Evolutionary conservation across 2,329 filamentous ascomycete species (phyloP), one percentile per base, ranked within the genome.

Genomic region (Scedosporium aurantiacum): DNA sequence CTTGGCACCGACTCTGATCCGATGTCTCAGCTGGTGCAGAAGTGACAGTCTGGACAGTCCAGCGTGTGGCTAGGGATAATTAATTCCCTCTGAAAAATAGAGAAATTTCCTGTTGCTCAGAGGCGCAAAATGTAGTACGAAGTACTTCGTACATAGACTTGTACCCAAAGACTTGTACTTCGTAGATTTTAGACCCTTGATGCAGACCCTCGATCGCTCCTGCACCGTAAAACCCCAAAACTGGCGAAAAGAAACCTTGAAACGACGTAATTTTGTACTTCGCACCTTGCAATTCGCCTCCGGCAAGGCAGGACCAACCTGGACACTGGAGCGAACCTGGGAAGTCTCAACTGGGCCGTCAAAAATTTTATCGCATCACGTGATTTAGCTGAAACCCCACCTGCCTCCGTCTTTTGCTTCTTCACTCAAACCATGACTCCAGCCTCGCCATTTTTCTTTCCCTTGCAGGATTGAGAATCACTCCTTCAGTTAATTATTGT

Each of bases 401-500:
- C 43, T 45, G 41, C 32, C 41, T 43, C 23, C 40, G 37, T 47
- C 43, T 23, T 21, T 37, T n/a, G 32, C 25, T 55, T 21, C 14
- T 25, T 55, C 45, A 7, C n/a, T 28, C 52, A n/a, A 57, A 18
- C 7, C 21, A 3, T 41, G 41, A 50, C n/a, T 52, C 58, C 58
- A 60, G 58, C 58, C 58, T 60, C 58, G 27, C 45, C 47, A 37
- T 37, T 25, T 60, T 60, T n/a, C n/a, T 59, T 60, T 54, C 47
- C 32, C 27, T 10, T 27, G 2, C 21, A 58, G 23, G 57, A 32
- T 28, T 37, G 45, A 14, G 45, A 37, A 55, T 55, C 27, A 16
- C 32, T 37, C 54, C n/a, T 40, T 16, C 54, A 27, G 43, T 47
- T 47, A 54, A 27, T 23, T 23, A 23, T 27, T 18, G 7, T n/a